Base-by-base conservation (phyloP, 768 basidiomycete genomes). In the Pleurotus tuoliensis region DNA sequence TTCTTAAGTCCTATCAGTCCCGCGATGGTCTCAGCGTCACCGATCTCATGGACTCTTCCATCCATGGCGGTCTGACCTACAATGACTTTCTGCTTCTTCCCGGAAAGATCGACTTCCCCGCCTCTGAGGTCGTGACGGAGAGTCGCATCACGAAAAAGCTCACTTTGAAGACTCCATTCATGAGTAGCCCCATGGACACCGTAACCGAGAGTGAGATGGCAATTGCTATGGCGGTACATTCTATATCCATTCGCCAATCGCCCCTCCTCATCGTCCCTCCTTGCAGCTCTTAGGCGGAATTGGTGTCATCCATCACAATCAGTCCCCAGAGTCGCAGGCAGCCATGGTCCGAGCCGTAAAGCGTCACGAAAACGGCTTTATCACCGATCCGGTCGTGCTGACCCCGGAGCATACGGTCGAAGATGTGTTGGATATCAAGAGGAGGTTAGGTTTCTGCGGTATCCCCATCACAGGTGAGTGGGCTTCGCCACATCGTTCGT, bases 121-220 rank as follows among this genome's bases (percentile, higher is more conserved):
- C 92, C 1, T 79, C 81, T 13, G 83, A 83, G 44, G 95, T 94
- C 68, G 67, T 82, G 63, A 86, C 92, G 2, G 93, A 98, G 75
- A 89, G 84, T 64, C 83, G 80, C 55, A 86, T 99, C 57, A 97
- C 96, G 20, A 86, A 90, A 56, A 97, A 97, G 63, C 91, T 98
- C 64, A 74, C 78, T 43, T 80, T 99, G 64, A 98, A 94, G 75
- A 95, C 94, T 0, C 97, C 96, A 0, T 96, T 99, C 75, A 78
- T 98, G 78, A 96, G 93, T 70, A 95, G 92, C 51, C 96, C 97
- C 13, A 99, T 99, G 97, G 97, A 99, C 76, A 99, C 97, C 45
- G 97, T 98, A 63, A 98, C 97, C 1, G 97, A 98, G 73, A 84
- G 82, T 54, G 86, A 92, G 58, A 96, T 95, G 92, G 93, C 92